These are phyloP conservation scores for Candida wancherniae DNA, from an alignment of 805 yeast species.

Conservation along the genomic window DNA sequence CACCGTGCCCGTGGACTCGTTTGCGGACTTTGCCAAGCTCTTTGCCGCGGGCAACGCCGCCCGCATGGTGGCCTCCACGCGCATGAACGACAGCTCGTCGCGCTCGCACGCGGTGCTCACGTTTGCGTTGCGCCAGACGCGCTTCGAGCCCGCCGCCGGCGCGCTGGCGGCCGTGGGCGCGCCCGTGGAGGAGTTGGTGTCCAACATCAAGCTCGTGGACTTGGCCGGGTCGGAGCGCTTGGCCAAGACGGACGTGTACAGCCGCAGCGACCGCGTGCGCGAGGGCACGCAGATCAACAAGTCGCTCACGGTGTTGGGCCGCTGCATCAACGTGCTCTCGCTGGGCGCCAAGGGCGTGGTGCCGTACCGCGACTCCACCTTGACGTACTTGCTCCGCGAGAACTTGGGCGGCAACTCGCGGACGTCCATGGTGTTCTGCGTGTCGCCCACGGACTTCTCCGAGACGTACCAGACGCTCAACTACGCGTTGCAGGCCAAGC, in stretches of 20 bases:
- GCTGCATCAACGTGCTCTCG: constrained; percentile 50
- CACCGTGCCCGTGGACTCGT: constrained; percentile 47
- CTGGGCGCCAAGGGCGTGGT: constrained; percentile 42
- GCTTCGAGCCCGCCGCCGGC: constrained; percentile 25
- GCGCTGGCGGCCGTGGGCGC: constrained; percentile 26
- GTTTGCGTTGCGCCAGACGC: constrained; percentile 54
- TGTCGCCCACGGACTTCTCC: constrained; percentile 74
- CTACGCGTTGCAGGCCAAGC: constrained; percentile 74
- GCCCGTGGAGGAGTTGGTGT: constrained; percentile 45
- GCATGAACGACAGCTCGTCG: constrained; percentile 67
- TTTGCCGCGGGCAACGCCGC: constrained; percentile 48
- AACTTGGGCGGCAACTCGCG: constrained; percentile 82
- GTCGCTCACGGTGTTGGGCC: constrained; percentile 71
- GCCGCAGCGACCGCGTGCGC: constrained; percentile 48
- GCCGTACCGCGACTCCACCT: constrained; percentile 70
- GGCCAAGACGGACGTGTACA: constrained; percentile 55
- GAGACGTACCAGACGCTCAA: constrained; percentile 72
- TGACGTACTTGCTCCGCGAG: constrained; percentile 74
- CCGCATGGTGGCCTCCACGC: constrained; percentile 69
- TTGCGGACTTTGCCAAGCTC: constrained; percentile 43
- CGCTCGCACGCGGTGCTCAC: constrained; percentile 81
- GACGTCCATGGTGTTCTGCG: constrained; percentile 82
- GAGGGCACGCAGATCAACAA: constrained; percentile 79
- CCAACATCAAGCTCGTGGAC: constrained; percentile 68
- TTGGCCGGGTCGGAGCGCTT: constrained; percentile 81